Base-by-base conservation (phyloP, 2,329 filamentous ascomycete species). In the Fusarium sp. region DNA sequence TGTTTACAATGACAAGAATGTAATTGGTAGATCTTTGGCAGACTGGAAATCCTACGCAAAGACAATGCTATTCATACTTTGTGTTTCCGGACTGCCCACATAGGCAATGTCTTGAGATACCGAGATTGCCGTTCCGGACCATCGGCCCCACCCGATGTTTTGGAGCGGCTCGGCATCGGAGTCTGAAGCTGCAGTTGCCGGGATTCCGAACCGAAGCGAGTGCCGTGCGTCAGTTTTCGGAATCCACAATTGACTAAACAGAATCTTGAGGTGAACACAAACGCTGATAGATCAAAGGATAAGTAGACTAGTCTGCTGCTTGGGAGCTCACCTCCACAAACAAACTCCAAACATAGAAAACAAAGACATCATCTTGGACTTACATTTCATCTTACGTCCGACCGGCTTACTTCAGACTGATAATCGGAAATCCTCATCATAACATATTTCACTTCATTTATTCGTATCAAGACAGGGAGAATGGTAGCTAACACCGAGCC, bases 191-290 rank as follows among this genome's bases (percentile, higher is more conserved):
- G 43, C 15, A 28, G 15, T 20, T 11, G 4, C 54, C 31, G 17
- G 17, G 36, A n/a, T 57, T 17, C 60, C 60, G 60, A 63, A 28
- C 60, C 60, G 60, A 57, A 63, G 31, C 60, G 58, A 49, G 0
- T 42, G 13, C 9, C 6, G 0, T n/a, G 33, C 0, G 10, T 4
- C 10, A 31, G 10, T 31, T 13, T 3, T 15, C 34, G 34, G 48
- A 34, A 36, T 46, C 18, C 20, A 22, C 6, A 5, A 1, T 4
- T 4, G 4, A 1, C 11, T 15, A 0, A 15, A 10, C 7, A 2
- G 6, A 2, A 10, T 13, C 28, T 31, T 31, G 28, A 13, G 28
- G 28, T 10, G 28, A 31, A 31, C 10, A 4, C 2, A n/a, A 39
- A 0, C 17, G 7, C 2, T 13, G 4, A 5, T 26, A 14, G 8